Conservation (phyloP, 257 asterid genomes). For the Gynochthodes officinalis region DNA sequence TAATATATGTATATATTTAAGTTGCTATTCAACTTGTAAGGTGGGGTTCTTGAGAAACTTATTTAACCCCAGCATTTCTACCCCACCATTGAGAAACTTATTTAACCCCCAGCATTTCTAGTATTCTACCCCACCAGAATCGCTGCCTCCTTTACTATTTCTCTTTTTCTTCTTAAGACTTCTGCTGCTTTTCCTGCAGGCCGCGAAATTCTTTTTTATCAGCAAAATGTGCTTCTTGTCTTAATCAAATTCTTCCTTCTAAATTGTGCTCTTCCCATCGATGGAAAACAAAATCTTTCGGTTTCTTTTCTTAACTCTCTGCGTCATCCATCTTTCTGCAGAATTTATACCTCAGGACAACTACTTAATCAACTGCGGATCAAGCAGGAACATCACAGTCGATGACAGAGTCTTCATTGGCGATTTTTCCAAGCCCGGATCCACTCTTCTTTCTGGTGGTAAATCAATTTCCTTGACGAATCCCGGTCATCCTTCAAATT, state of each 20-base stretch:
- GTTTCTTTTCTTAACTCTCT: constrained; percentile 5
- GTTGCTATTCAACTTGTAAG: no score
- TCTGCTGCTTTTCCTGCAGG: background rate
- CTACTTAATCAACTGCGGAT: constrained; percentile 71
- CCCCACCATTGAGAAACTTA: no score
- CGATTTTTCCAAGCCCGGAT: constrained; percentile 28
- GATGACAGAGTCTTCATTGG: constrained; percentile 60
- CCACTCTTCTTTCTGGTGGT: constrained; percentile 40
- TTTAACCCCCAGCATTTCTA: no score
- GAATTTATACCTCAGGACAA: constrained; percentile 68
- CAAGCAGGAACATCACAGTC: constrained; percentile 29
- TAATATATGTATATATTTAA: no score
- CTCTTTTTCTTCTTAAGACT: background rate
- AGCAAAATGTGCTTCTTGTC: background rate
- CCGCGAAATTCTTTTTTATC: background rate
- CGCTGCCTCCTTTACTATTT: no score
- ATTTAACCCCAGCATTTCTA: no score
- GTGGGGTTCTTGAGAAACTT: no score
- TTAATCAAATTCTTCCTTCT: background rate
- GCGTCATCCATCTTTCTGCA: constrained; percentile 20
- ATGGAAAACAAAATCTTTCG: background rate
- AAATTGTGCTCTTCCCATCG: background rate
- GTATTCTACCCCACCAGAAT: no score
- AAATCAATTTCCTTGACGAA: constrained; percentile 45
- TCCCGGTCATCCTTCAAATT: constrained; percentile 36